Conservation (phyloP, 176 grass and related monocot species). For the Oryza australiensis region DNA sequence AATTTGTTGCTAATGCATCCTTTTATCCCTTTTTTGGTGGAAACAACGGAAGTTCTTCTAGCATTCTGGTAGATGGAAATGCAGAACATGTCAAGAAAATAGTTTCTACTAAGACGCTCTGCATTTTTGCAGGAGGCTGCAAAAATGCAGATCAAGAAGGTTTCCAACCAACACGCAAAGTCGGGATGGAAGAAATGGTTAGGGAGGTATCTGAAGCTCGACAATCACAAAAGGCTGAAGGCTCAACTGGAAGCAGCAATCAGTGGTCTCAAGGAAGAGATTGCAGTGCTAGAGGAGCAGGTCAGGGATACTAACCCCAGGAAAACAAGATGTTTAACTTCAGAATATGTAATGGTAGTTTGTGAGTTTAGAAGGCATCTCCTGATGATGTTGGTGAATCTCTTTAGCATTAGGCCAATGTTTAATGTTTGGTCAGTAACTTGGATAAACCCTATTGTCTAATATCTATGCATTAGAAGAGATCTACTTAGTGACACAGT, state of each 20-base stretch:
- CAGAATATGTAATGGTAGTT: background rate
- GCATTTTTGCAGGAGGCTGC: background rate
- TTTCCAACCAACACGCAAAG: constrained; percentile 13
- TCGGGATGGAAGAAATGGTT: background rate
- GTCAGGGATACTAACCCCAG: background rate
- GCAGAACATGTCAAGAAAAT: background rate
- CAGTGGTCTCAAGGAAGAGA: background rate
- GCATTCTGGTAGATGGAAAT: background rate
- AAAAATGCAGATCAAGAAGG: background rate
- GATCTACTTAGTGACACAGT: no score
- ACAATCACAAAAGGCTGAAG: background rate
- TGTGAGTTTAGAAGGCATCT: background rate
- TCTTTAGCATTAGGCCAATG: background rate
- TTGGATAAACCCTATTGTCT: no score
- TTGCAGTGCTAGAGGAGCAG: background rate
- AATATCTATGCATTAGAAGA: no score
- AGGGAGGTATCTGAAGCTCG: background rate
- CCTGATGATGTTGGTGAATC: background rate
- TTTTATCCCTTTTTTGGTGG: background rate
- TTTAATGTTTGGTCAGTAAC: background rate
- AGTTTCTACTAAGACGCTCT: constrained; percentile 21
- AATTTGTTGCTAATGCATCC: background rate
- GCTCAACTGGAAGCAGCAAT: background rate
- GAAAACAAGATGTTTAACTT: background rate
- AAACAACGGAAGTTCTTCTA: background rate